A percentile compares a stretch with the other conserved stretches of the same genome.
phyloP scores from a whole-genome alignment of 2,329 filamentous ascomycete genomes.

The Exophiala calicioides region DNA sequence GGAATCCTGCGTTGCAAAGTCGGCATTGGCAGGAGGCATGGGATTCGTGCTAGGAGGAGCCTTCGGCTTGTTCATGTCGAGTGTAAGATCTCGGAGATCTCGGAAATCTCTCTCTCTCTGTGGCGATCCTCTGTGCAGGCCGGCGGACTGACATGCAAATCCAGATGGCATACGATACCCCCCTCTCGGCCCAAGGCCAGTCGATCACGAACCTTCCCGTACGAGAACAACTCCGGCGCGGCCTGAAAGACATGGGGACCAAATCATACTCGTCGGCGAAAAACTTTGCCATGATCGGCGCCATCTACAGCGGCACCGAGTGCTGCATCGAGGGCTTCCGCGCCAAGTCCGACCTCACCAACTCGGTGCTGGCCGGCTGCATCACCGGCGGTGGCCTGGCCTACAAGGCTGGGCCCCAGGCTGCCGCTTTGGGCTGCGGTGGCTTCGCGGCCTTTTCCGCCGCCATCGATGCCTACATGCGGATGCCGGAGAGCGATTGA shows the following conservation, averaged over 20 bases:
- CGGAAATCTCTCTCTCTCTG: no score
- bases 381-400: conserved; percentile 88
- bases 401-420: conserved; percentile 83
- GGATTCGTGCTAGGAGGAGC: conserved; percentile 91
- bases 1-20: conserved; percentile 91
- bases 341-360: conserved; percentile 89
- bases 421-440: conserved; percentile 80
- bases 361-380: conserved; percentile 85
- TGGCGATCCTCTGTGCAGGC: no score
- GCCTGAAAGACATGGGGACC: conserved; percentile 92
- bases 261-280: conserved; percentile 81
- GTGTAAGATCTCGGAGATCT: conserved; percentile 52
- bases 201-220: conserved; percentile 69
- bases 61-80: conserved; percentile 98
- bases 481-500: conserved; percentile 64
- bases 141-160: no score
- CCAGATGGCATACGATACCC: conserved; percentile 97
- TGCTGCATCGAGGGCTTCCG: conserved; percentile 89
- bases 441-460: conserved; percentile 92
- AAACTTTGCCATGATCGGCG: conserved; percentile 93
- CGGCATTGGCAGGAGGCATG: conserved; percentile 85
- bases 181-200: conserved; percentile 63
- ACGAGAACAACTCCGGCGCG: conserved; percentile 76
- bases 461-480: conserved; percentile 90
- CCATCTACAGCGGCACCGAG: conserved; percentile 88